Evolutionary conservation across 768 basidiomycete genomes (phyloP), one percentile per base, ranked within the genome.

Genomic region (Leccinum barrowsii): DNA sequence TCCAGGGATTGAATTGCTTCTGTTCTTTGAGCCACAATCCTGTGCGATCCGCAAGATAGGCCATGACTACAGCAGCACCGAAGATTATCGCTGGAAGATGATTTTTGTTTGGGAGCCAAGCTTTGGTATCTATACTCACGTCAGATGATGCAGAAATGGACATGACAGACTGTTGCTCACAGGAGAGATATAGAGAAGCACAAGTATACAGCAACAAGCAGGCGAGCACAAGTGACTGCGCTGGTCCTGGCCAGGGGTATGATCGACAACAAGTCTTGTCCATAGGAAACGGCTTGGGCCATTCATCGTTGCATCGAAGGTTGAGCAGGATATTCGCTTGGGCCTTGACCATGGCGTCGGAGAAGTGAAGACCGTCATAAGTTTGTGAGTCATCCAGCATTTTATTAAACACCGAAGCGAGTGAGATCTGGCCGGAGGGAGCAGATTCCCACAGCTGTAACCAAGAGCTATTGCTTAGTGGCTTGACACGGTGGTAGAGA

Each of bases 11-110:
- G 67, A 86, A 95, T 54, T 87, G 82, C 67, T 96, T 97, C 66
- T 94, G 89, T 68, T 94, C 92, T 70, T 95, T 95, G 55, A 89
- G 75, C 87, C 92, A 97, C 59, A 94, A 77, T 42, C 82, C 82
- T 4, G 91, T 92, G n/a, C 94, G 82, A 68, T 97, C 94, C 3
- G 92, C 89, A 56, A 88, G 54, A 72, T 84, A 94, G 28, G 89
- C 84, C 50, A 92, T 70, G n/a, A 78, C 75, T 30, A 90, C 75
- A 11, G 85, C 79, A n/a, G 77, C 70, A 57, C 91, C 87, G 61
- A 92, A 85, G 10, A 87, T 77, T 15, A 87, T 62, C 10, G 83
- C 72, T 3, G 90, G 77, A 50, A 62, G 65, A 40, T 58, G 44
- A 28, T 63, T 59, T 46, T 61, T 64, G 57, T 60, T 61, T 50